Evolutionary conservation across 2,329 filamentous ascomycete species (phyloP).

Genomic region (Aspergillus novofumigatus): DNA sequence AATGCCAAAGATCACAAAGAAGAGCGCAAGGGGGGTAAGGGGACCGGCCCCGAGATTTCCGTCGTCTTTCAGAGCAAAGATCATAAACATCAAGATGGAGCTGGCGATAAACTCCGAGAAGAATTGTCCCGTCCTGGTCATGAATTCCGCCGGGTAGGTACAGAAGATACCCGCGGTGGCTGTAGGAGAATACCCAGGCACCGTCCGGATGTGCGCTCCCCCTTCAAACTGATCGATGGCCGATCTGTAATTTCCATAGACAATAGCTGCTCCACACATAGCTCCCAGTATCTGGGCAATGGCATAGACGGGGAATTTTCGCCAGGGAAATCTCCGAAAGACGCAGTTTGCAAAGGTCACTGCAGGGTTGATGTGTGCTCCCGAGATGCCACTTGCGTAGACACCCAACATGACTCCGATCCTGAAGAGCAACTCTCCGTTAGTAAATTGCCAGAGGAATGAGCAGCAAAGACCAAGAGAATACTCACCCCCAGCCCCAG

Average conservation of each 20-base stretch:
- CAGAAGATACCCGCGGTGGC: slow-evolving; percentile 68
- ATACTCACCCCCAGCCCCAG: slow-evolving; percentile 47
- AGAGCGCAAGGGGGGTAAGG: slow-evolving; percentile 58
- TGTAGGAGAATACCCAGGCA: slow-evolving; percentile 51
- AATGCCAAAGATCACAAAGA: slow-evolving; percentile 71
- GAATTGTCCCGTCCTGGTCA: slow-evolving; percentile 64
- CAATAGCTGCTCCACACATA: slow-evolving; percentile 57
- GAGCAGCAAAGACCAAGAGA: slow-evolving; percentile 8
- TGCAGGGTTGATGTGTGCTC: slow-evolving; percentile 67
- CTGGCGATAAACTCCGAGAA: slow-evolving; percentile 69
- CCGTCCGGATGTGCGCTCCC: slow-evolving; percentile 55
- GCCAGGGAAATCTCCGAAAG: slow-evolving; percentile 65
- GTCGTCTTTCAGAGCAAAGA: slow-evolving; percentile 61
- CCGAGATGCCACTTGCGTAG: slow-evolving; percentile 56
- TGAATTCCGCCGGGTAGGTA: slow-evolving; percentile 61
- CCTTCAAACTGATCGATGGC: slow-evolving; percentile 65
- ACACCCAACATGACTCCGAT: slow-evolving; percentile 66
- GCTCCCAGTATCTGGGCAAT: slow-evolving; percentile 64
- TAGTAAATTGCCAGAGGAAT: background rate
- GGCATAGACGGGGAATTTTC: slow-evolving; percentile 65
- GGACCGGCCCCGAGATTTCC: slow-evolving; percentile 51
- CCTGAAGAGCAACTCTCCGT: slow-evolving; percentile 28
- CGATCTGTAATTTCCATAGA: slow-evolving; percentile 61
- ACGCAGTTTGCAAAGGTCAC: slow-evolving; percentile 67
- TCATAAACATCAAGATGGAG: slow-evolving; percentile 65